phyloP scores from a whole-genome alignment of 441 rosid species.

The Hura crepitans region DNA sequence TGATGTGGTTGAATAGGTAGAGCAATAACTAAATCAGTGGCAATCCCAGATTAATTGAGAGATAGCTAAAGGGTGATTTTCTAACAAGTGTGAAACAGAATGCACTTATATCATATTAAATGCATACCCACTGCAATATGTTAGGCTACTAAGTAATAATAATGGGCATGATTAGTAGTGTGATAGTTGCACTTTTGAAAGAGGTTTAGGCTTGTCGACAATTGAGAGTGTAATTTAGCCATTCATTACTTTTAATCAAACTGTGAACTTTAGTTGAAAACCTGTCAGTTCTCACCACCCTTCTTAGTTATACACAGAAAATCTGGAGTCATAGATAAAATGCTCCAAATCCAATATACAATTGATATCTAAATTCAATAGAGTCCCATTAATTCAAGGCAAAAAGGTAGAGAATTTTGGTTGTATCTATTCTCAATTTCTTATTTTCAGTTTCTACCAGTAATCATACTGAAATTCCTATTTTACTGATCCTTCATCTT shows the following conservation, averaged over 20 bases:
- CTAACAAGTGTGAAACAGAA: neutral
- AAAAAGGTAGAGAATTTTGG: neutral
- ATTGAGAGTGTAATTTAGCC: no score
- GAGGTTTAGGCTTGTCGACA: no score
- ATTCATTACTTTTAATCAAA: neutral
- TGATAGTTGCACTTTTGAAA: neutral
- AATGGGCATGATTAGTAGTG: neutral
- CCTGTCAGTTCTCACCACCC: neutral
- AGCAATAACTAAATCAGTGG: neutral
- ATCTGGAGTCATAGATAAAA: neutral
- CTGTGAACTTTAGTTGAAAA: neutral
- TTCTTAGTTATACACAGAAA: neutral
- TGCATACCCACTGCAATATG: neutral
- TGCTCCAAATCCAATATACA: no score
- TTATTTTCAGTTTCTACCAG: neutral
- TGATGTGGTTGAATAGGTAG: neutral
- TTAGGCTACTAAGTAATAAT: neutral
- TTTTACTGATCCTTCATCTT: neutral
- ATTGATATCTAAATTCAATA: no score
- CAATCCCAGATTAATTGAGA: neutral
- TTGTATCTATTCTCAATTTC: neutral
- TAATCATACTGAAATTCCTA: neutral
- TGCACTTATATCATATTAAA: neutral
- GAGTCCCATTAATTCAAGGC: neutral
- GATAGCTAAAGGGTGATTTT: neutral